Conservation (phyloP, 495 filamentous ascomycete genomes). For the Penicillium samsonianum region DNA sequence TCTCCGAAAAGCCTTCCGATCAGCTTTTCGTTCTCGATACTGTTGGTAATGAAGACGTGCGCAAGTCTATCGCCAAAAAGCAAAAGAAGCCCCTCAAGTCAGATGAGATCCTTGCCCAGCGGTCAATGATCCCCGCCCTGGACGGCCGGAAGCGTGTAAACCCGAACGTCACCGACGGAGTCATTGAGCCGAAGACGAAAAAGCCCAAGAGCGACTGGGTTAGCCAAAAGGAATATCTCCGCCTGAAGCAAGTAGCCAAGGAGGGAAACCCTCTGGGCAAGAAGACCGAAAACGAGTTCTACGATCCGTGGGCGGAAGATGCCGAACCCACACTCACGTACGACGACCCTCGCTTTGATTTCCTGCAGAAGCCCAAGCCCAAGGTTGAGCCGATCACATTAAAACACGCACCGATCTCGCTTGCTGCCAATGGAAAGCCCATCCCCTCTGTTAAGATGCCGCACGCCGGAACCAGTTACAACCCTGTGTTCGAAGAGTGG, state of each 20-base stretch:
- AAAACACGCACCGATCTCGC: constrained; percentile 72
- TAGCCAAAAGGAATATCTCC: constrained; percentile 73
- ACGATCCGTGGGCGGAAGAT: constrained; percentile 76
- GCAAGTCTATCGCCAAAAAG: constrained; percentile 60
- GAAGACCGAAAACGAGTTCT: constrained; percentile 52
- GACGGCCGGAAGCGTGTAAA: constrained; percentile 71
- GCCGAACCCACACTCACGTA: constrained; percentile 41
- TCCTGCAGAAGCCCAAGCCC: constrained; percentile 61
- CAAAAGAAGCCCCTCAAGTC: constrained; percentile 82
- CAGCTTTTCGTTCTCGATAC: constrained; percentile 84
- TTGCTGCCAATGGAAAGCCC: constrained; percentile 72
- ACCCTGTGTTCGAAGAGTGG: constrained; percentile 84
- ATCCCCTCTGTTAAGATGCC: constrained; percentile 79
- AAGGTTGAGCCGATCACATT: constrained; percentile 75
- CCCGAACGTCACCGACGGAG: constrained; percentile 59
- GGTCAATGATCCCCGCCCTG: constrained; percentile 78
- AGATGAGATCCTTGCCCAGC: constrained; percentile 85
- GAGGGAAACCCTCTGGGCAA: constrained; percentile 62
- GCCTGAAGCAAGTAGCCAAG: constrained; percentile 75
- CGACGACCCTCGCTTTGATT: constrained; percentile 57
- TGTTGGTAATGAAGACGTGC: constrained; percentile 61
- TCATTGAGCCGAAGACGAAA: constrained; percentile 69
- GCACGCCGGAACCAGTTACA: constrained; percentile 83
- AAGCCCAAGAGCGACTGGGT: constrained; percentile 73
- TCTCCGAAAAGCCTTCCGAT: constrained; percentile 74